Conservation (phyloP, 768 basidiomycete genomes). For the Naganishia antarctica region DNA sequence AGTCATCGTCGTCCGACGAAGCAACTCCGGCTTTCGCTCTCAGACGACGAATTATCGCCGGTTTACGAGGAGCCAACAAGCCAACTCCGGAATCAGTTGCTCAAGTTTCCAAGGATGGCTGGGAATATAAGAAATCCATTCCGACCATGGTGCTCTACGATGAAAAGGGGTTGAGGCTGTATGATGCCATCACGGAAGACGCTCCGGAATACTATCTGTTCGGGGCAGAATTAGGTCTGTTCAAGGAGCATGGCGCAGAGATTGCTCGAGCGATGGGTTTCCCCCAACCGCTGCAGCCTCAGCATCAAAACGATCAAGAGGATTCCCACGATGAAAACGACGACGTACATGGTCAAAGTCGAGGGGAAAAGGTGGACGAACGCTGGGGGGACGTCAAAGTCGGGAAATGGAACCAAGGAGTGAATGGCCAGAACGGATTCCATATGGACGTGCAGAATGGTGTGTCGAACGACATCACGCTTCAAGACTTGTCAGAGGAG, state of each 20-base stretch:
- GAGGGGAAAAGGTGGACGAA: slow-evolving; percentile 33
- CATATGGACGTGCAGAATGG: slow-evolving; percentile 14
- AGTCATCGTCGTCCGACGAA: background rate
- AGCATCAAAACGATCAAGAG: slow-evolving; percentile 30
- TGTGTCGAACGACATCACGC: too few species aligned
- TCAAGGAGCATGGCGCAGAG: slow-evolving; percentile 65
- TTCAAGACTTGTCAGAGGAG: slow-evolving; percentile 2
- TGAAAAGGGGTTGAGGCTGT: slow-evolving; percentile 66
- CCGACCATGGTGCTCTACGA: slow-evolving; percentile 84
- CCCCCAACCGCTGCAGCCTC: slow-evolving; percentile 35
- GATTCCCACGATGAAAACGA: slow-evolving; percentile 2
- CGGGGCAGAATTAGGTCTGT: slow-evolving; percentile 75
- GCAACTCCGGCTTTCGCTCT: background rate
- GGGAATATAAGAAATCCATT: slow-evolving; percentile 56
- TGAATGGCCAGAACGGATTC: slow-evolving; percentile 50
- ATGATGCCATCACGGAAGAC: slow-evolving; percentile 47
- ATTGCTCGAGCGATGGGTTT: slow-evolving; percentile 71
- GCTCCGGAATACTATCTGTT: slow-evolving; percentile 73
- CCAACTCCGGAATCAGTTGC: background rate
- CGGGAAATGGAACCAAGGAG: slow-evolving; percentile 53
- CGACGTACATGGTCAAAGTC: slow-evolving; percentile 5
- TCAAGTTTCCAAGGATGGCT: slow-evolving; percentile 25
- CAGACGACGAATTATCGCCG: slow-evolving; percentile 16
- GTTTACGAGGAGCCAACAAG: slow-evolving; percentile 4
- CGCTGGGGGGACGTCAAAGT: slow-evolving; percentile 49